These are phyloP conservation scores for Russula ochroleuca DNA, from an alignment of 768 basidiomycete genomes.

Conservation along the genomic window DNA sequence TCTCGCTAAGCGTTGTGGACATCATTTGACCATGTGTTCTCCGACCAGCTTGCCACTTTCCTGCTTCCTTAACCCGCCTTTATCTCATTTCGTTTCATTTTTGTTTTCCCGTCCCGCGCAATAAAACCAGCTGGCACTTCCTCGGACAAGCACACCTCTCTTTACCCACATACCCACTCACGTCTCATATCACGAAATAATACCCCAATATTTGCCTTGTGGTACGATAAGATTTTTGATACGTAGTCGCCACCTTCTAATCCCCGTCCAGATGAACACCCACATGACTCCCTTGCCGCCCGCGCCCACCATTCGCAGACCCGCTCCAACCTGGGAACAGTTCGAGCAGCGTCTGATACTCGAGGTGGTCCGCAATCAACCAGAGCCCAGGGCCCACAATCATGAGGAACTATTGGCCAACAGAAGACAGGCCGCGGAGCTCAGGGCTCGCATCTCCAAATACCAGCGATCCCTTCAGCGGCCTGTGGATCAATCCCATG, in stretches of 20 bases:
- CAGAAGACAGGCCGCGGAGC: not conserved
- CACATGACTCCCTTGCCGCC: not conserved
- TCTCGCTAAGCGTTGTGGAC: constrained; percentile 17
- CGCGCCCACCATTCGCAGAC: not conserved
- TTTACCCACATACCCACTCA: not conserved
- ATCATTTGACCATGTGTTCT: constrained; percentile 19
- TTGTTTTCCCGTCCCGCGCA: not conserved
- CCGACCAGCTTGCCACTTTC: constrained; percentile 13
- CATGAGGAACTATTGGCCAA: not conserved
- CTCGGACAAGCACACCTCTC: not conserved
- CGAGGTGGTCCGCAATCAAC: constrained; percentile 1
- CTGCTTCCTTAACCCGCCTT: not conserved
- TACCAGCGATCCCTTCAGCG: not conserved
- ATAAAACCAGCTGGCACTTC: constrained; percentile 8
- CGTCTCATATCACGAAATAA: not conserved
- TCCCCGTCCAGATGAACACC: constrained; percentile 3
- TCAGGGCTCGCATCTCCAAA: constrained; percentile 14
- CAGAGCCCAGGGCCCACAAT: constrained; percentile 15
- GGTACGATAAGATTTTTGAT: not conserved
- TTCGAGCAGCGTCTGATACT: constrained; percentile 7
- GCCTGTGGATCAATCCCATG: not conserved
- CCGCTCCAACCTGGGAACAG: constrained; percentile 1
- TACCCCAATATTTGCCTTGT: not conserved
- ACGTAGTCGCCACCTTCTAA: not conserved
- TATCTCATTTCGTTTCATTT: not conserved